These are phyloP conservation scores for Ascochyta fabae DNA, from an alignment of 2,329 filamentous ascomycete genomes.

Conservation along the genomic window DNA sequence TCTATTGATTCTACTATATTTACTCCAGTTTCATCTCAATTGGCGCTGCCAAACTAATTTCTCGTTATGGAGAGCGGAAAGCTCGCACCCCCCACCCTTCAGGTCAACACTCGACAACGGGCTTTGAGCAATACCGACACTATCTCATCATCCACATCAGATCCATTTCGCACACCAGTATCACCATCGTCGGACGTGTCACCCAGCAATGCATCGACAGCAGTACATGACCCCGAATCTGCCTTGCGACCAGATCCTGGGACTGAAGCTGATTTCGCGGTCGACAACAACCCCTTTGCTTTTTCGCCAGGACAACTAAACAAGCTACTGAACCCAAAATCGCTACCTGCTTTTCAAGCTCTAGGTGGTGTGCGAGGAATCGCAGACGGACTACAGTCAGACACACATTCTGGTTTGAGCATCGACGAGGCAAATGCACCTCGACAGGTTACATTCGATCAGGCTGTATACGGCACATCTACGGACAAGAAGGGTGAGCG, in stretches of 20 bases:
- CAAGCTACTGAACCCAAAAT: constrained; percentile 61
- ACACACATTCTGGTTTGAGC: constrained; percentile 57
- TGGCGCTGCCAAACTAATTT: not conserved
- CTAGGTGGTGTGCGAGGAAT: constrained; percentile 63
- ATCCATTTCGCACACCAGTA: constrained; percentile 34
- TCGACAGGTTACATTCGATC: constrained; percentile 57
- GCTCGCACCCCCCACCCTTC: constrained; percentile 35
- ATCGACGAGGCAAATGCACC: constrained; percentile 57
- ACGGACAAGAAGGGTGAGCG: constrained; percentile 28
- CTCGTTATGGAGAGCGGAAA: constrained; percentile 31
- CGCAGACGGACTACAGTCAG: constrained; percentile 58
- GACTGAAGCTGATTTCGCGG: constrained; percentile 34
- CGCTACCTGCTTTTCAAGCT: constrained; percentile 56
- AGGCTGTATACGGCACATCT: constrained; percentile 53
- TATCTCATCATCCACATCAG: constrained; percentile 32
- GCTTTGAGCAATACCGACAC: constrained; percentile 35
- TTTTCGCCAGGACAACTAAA: constrained; percentile 62
- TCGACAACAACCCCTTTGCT: constrained; percentile 58
- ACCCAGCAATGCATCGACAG: constrained; percentile 34
- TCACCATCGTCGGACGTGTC: constrained; percentile 19
- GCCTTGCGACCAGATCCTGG: constrained; percentile 34
- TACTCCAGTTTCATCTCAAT: not conserved
- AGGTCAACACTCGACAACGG: constrained; percentile 36
- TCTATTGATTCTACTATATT: constrained; percentile 4
- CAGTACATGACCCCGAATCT: constrained; percentile 40